Evolutionary conservation across 352 stramenopile genomes (phyloP).

Genomic region (Globisporangium cederbergense): DNA sequence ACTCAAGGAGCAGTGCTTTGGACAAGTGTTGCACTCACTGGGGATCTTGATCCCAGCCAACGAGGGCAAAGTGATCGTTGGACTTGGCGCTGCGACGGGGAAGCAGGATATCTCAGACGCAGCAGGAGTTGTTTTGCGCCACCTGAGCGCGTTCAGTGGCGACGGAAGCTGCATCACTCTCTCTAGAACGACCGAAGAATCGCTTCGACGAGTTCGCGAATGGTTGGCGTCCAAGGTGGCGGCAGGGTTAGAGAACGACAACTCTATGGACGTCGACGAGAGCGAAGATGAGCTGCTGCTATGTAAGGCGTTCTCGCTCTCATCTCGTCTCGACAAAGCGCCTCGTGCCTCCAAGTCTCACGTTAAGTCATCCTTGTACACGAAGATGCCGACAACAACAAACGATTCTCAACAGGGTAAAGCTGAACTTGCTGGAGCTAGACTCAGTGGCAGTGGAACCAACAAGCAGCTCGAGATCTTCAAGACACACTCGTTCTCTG

Average conservation of each 20-base stretch:
- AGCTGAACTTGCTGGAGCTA: not conserved
- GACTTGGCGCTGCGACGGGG: conserved; percentile 24
- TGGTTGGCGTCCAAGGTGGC: conserved; percentile 28
- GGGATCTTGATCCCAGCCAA: conserved; percentile 32
- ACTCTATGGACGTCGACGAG: conserved; percentile 18
- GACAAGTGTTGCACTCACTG: conserved; percentile 27
- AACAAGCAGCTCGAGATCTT: conserved; percentile 11
- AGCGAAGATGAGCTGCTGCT: conserved; percentile 35
- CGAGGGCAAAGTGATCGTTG: conserved; percentile 38
- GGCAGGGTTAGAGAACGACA: conserved; percentile 5
- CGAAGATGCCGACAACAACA: not conserved
- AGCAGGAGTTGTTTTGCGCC: not conserved
- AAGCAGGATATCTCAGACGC: conserved; percentile 7
- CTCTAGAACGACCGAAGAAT: conserved; percentile 14
- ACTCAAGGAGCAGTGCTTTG: conserved; percentile 39
- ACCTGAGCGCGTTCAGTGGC: conserved; percentile 10
- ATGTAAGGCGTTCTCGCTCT: conserved; percentile 36
- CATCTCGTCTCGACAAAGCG: conserved; percentile 4
- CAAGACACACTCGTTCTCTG: conserved; percentile 9
- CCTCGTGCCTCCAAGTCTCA: conserved; percentile 12
- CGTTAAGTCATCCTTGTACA: conserved; percentile 7
- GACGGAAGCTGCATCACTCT: conserved; percentile 13
- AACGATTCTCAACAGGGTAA: not conserved
- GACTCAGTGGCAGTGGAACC: not conserved
- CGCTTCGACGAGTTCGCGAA: conserved; percentile 22